phyloP scores from a whole-genome alignment of 2,329 filamentous ascomycete genomes.

The Tolypocladium inflatum region DNA sequence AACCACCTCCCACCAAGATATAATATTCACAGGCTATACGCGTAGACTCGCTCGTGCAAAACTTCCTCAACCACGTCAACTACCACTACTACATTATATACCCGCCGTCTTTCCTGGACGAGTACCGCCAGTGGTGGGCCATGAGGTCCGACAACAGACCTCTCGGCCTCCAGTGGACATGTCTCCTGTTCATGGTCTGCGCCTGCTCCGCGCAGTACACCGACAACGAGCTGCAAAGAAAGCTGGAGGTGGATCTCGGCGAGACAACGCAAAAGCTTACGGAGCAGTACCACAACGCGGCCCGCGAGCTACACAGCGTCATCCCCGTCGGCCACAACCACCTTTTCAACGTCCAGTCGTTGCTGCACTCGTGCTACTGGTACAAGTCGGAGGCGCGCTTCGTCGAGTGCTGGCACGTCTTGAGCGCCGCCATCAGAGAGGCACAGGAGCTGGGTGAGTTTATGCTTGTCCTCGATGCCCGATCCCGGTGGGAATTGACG shows the following conservation, averaged over 20 bases:
- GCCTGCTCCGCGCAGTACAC: constrained; percentile 26
- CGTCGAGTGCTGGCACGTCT: constrained; percentile 26
- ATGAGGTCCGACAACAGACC: constrained; percentile 16
- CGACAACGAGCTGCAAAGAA: constrained; percentile 17
- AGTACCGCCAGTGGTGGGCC: constrained; percentile 26
- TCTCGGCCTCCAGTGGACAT: constrained; percentile 27
- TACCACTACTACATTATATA: constrained; percentile 30
- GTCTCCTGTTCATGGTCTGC: constrained; percentile 26
- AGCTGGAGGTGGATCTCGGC: constrained; percentile 20
- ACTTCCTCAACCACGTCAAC: constrained; percentile 27
- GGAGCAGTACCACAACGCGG: constrained; percentile 22
- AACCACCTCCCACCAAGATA: background rate
- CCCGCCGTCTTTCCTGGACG: constrained; percentile 22
- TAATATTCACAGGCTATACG: background rate
- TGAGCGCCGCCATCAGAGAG: constrained; percentile 23
- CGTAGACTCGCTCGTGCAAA: constrained; percentile 25
- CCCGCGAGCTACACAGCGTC: constrained; percentile 20
- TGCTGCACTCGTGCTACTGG: constrained; percentile 28
- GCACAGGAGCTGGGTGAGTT: constrained; percentile 24
- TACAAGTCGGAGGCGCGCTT: constrained; percentile 26
- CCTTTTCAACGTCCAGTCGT: constrained; percentile 22
- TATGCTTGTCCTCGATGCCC: too few relatives aligned
- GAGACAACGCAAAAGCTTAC: constrained; percentile 16
- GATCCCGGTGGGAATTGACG: background rate
- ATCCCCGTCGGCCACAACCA: constrained; percentile 23